A percentile compares a stretch with the other conserved stretches of the same genome.
Evolutionary conservation across 108 stramenopile genomes (phyloP).

Genomic region (Poteriospumella lacustris): DNA sequence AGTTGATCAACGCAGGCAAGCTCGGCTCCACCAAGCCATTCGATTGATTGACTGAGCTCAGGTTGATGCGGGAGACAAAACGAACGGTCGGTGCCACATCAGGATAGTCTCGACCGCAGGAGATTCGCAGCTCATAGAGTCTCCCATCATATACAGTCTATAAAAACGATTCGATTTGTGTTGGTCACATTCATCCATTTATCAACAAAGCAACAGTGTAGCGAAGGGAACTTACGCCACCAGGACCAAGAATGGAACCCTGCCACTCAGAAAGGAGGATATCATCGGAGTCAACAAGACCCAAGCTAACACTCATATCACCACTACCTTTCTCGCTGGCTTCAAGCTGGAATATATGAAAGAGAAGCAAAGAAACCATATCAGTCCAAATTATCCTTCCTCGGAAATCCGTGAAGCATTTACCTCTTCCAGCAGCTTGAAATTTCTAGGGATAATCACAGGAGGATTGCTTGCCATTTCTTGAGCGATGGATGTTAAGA

Average conservation of each 20-base stretch:
- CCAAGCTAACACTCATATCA: conserved; percentile 86
- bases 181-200: not conserved
- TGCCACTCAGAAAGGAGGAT: conserved; percentile 92
- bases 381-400: not conserved
- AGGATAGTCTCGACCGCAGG: conserved; percentile 83
- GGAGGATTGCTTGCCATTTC: not conserved
- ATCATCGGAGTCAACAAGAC: conserved; percentile 83
- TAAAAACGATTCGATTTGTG: not conserved
- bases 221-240: conserved; percentile 68
- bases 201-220: not conserved
- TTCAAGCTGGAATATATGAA: conserved; percentile 60
- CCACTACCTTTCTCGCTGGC: conserved; percentile 79
- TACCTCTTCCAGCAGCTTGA: conserved; percentile 91
- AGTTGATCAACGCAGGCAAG: conserved; percentile 17
- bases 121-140: conserved; percentile 81
- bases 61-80: conserved; percentile 86
- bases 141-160: conserved; percentile 86
- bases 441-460: conserved; percentile 90
- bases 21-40: conserved; percentile 36
- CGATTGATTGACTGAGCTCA: conserved; percentile 76
- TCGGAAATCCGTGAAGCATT: not conserved
- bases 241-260: conserved; percentile 85
- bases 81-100: conserved; percentile 74
- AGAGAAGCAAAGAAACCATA: not conserved
- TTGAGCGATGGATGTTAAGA: no score